phyloP scores from a whole-genome alignment of 495 filamentous ascomycete species.

The Penicillium ucsense region DNA sequence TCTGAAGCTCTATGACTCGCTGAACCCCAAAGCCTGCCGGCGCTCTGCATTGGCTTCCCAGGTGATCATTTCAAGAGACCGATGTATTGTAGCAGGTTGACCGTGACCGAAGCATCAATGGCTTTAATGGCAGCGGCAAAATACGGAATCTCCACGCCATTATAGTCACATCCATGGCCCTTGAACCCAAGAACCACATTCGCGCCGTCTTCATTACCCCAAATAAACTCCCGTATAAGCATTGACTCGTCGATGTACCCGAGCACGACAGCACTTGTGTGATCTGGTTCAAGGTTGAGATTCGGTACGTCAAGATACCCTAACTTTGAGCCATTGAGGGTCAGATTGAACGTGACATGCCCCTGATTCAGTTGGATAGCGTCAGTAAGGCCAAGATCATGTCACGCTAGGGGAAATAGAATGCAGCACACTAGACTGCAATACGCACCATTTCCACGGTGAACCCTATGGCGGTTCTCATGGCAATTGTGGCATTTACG shows the following conservation, averaged over 20 bases:
- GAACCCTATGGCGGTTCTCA: constrained; percentile 17
- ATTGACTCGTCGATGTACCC: constrained; percentile 12
- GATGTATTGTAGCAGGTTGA: constrained; percentile 20
- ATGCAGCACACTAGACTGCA: background rate
- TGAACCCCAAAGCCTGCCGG: background rate
- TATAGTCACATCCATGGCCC: constrained; percentile 18
- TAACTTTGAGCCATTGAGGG: constrained; percentile 10
- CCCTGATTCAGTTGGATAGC: constrained; percentile 7
- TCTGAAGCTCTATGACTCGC: background rate
- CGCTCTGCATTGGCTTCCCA: background rate
- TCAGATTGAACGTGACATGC: constrained; percentile 20
- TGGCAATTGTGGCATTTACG: constrained; percentile 20
- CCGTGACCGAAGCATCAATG: constrained; percentile 8
- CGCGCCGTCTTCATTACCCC: constrained; percentile 7
- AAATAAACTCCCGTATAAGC: constrained; percentile 14
- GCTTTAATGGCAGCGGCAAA: constrained; percentile 20
- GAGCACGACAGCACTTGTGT: constrained; percentile 8
- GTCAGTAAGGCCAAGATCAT: background rate
- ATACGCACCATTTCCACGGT: constrained; percentile 17
- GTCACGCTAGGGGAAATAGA: too few relatives aligned
- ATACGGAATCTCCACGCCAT: constrained; percentile 22
- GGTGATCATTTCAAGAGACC: background rate
- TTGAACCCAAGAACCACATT: constrained; percentile 17
- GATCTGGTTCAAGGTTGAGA: constrained; percentile 10
- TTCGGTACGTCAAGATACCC: constrained; percentile 22